Evolutionary conservation across 805 yeast genomes (phyloP).

Genomic region (Nakazawaea laoshanensis): DNA sequence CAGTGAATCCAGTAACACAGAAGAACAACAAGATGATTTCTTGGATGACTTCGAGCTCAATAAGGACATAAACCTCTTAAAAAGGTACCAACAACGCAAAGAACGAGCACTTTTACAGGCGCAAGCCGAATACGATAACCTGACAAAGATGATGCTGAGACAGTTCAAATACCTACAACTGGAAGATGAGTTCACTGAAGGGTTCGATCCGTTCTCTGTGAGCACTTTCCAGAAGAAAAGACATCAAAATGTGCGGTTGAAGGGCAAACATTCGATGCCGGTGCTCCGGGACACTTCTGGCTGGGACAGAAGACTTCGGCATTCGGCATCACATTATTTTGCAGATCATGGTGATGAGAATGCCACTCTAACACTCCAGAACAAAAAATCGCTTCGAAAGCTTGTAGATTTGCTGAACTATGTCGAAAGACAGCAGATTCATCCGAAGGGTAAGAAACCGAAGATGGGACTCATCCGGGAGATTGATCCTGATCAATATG

Average conservation of each 20-base stretch:
- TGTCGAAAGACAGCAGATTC: conserved; percentile 10
- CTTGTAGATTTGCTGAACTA: conserved; percentile 11
- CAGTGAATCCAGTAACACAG: conserved; percentile 10
- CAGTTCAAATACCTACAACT: conserved; percentile 2
- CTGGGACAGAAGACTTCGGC: conserved; percentile 2
- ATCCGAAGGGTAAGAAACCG: not conserved
- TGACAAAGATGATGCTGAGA: conserved; percentile 4
- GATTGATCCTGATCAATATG: conserved; percentile 4
- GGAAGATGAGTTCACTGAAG: conserved; percentile 9
- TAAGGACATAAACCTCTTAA: conserved; percentile 8
- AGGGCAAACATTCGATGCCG: conserved; percentile 7
- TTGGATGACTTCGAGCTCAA: conserved; percentile 7
- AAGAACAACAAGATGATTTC: too few species aligned
- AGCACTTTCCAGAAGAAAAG: not conserved
- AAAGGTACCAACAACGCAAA: conserved; percentile 7
- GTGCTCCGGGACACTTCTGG: not conserved
- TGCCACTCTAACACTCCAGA: conserved; percentile 10
- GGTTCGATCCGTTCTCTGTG: conserved; percentile 5
- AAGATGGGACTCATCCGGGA: conserved; percentile 11
- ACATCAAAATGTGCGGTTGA: not conserved
- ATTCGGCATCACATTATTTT: conserved; percentile 9
- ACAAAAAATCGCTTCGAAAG: conserved; percentile 11
- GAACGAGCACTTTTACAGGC: conserved; percentile 8
- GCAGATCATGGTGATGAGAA: conserved; percentile 14
- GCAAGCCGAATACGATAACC: conserved; percentile 9